phyloP scores from a whole-genome alignment of 140 eudicot genomes.

The Anethum foeniculum region DNA sequence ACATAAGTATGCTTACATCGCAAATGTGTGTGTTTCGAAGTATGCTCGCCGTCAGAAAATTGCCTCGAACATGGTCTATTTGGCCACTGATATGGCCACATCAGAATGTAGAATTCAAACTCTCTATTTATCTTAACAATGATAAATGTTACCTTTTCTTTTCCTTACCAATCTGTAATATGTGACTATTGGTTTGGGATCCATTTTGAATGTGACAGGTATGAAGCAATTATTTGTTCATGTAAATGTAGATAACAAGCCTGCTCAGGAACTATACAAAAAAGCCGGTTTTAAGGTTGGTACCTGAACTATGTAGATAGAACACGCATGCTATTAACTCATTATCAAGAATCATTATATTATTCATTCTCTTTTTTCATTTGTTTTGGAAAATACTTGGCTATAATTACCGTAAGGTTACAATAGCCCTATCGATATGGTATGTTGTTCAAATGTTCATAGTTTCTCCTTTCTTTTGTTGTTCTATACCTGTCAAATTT shows the following conservation, averaged over 20 bases:
- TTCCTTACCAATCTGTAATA: neutral
- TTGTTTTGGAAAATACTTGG: neutral
- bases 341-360: neutral
- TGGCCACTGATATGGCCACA: slow-evolving; percentile 56
- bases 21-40: slow-evolving; percentile 81
- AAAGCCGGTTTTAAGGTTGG: slow-evolving; percentile 67
- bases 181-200: neutral
- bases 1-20: slow-evolving; percentile 69
- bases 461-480: neutral
- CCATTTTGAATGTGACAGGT: slow-evolving; percentile 33
- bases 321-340: neutral
- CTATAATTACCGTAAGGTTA: neutral
- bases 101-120: slow-evolving; percentile 30
- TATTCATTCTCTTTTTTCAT: neutral
- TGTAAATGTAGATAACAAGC: slow-evolving; percentile 62
- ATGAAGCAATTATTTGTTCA: slow-evolving; percentile 75
- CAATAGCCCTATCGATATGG: neutral
- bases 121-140: neutral
- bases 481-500: neutral
- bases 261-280: slow-evolving; percentile 64
- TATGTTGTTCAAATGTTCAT: neutral
- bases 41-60: slow-evolving; percentile 76
- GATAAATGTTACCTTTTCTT: neutral
- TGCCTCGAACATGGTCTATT: slow-evolving; percentile 65
- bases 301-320: neutral